phyloP scores from a whole-genome alignment of 129 eudicot species.

The Flaveria brownii region DNA sequence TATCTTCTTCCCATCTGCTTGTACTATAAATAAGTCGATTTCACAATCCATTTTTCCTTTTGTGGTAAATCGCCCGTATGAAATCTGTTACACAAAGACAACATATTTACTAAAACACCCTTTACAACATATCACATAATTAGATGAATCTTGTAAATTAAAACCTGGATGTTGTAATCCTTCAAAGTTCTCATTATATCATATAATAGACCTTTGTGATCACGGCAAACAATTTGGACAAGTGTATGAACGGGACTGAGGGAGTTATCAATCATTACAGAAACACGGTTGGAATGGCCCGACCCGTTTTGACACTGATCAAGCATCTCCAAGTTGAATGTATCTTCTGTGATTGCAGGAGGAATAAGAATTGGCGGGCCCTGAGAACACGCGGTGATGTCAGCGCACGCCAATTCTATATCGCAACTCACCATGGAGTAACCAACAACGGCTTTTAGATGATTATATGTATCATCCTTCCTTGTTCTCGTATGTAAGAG shows the following conservation, averaged over 20 bases:
- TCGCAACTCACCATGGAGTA: conserved; percentile 68
- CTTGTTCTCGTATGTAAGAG: conserved; percentile 67
- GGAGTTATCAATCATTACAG: conserved; percentile 75
- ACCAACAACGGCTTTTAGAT: conserved; percentile 57
- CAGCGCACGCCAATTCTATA: conserved; percentile 69
- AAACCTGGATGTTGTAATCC: conserved; percentile 76
- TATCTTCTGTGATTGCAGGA: conserved; percentile 59
- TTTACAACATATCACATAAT: neutral
- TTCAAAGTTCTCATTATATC: conserved; percentile 88
- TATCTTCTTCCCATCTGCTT: conserved; percentile 80
- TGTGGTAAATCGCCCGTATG: conserved; percentile 73
- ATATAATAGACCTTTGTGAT: conserved; percentile 84
- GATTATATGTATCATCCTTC: conserved; percentile 55
- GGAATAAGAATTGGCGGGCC: conserved; percentile 71
- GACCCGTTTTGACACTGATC: conserved; percentile 41
- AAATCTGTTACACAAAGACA: conserved; percentile 35
- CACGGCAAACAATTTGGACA: conserved; percentile 75
- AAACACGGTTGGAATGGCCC: conserved; percentile 37
- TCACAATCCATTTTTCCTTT: conserved; percentile 60
- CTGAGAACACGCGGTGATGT: conserved; percentile 64
- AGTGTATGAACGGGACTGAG: conserved; percentile 93
- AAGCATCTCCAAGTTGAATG: conserved; percentile 48
- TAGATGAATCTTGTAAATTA: neutral
- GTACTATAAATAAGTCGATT: conserved; percentile 75
- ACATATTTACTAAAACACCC: neutral